These are phyloP conservation scores for Magnusiomyces fungicola DNA, from an alignment of 1,139 yeast species.

Conservation along the genomic window DNA sequence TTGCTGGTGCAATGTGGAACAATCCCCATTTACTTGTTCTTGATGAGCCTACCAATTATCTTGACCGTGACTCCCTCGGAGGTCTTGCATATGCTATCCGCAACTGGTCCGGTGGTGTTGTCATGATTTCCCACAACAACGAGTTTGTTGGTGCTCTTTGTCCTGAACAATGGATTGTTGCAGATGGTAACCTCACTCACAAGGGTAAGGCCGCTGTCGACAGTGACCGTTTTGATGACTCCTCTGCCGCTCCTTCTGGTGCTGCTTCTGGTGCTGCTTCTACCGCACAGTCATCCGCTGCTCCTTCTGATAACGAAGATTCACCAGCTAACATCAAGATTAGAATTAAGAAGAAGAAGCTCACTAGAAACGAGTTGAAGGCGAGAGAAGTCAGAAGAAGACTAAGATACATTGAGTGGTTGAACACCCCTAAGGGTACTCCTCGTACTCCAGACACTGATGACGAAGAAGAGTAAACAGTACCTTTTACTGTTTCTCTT, in stretches of 20 bases:
- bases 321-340: conserved; percentile 96
- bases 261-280: conserved; percentile 25
- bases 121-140: conserved; percentile 95
- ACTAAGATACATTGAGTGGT: conserved; percentile 89
- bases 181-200: conserved; percentile 81
- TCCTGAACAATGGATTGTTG: conserved; percentile 98
- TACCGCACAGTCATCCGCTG: conserved; percentile 23
- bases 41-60: conserved; percentile 97
- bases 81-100: conserved; percentile 96
- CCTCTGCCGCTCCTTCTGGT: conserved; percentile 34
- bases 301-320: conserved; percentile 38
- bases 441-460: conserved; percentile 92
- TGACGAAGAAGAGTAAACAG: conserved; percentile 61
- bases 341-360: conserved; percentile 73
- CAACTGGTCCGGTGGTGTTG: conserved; percentile 98
- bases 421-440: conserved; percentile 93
- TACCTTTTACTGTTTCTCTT: too few relatives aligned
- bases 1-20: conserved; percentile 99
- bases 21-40: conserved; percentile 96
- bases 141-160: conserved; percentile 96
- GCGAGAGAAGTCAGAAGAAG: conserved; percentile 89
- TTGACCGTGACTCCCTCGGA: conserved; percentile 96
- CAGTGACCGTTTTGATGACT: conserved; percentile 71
- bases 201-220: conserved; percentile 76
- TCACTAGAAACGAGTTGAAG: conserved; percentile 95